Evolutionary conservation across 768 basidiomycete species (phyloP), one percentile per base, ranked within the genome.

Genomic region (Phylloporus sp.): DNA sequence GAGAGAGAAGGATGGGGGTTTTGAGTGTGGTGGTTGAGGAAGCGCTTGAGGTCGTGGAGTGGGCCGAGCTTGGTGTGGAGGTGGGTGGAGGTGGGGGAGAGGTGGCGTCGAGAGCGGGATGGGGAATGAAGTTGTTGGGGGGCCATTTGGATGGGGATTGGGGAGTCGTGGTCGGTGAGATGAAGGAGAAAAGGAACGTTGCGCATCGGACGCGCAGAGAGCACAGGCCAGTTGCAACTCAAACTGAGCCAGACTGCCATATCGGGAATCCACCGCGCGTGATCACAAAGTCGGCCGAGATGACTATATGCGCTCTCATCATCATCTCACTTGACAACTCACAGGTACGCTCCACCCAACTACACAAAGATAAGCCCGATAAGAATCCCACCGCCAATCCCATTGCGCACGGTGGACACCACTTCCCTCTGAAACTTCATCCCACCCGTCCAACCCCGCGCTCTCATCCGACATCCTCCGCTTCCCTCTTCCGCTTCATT

Each of bases 401-500:
- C n/a, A n/a, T n/a, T n/a, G n/a, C n/a, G n/a, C n/a, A n/a, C n/a
- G n/a, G n/a, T n/a, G n/a, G n/a, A n/a, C n/a, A n/a, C n/a, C n/a
- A n/a, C n/a, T n/a, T n/a, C n/a, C n/a, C n/a, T n/a, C n/a, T n/a
- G n/a, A n/a, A n/a, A n/a, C n/a, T n/a, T n/a, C n/a, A n/a, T n/a
- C n/a, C n/a, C n/a, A n/a, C 27, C 27, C 27, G 29, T 29, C 29
- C 29, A 29, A 10, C 9, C 23, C 20, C 44, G 28, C 18, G 2
- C 9, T 57, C 36, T 57, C 36, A 82, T 1, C 74, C 82, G 55
- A 80, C 68, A 65, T 91, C 90, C 22, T 92, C 90, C 38, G 75
- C 86, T 22, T 92, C 90, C 33, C 90, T 77, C 72, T 90, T 92
- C 57, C 90, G 77, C 74, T 94, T 96, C 93, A 95, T 96, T 68